Percentiles rank a stretch among this genome's conserved stretches.
These are phyloP conservation scores for Cornus controversa DNA, from an alignment of 148 eudicot species.

Conservation along the genomic window DNA sequence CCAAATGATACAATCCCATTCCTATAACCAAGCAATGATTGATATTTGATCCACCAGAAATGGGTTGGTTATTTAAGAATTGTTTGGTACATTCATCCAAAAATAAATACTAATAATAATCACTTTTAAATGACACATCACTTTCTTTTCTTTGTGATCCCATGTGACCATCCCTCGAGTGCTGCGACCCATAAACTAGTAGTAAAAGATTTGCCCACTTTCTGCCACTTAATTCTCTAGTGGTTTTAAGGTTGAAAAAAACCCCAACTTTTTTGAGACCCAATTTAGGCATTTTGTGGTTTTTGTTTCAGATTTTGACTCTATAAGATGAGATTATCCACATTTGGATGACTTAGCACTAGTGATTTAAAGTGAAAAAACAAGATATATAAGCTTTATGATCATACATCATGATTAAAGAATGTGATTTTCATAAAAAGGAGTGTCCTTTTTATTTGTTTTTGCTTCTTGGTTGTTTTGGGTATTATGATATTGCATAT, in stretches of 20 bases:
- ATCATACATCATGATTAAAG: slow-evolving; percentile 18
- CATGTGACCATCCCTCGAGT: slow-evolving; percentile 23
- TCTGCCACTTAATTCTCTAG: background rate
- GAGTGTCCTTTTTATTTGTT: background rate
- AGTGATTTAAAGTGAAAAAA: background rate
- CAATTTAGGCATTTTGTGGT: background rate
- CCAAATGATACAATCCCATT: too few species aligned
- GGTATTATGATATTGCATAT: background rate
- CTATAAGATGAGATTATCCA: slow-evolving; percentile 7
- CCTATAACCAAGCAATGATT: too few species aligned
- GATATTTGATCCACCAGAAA: too few species aligned
- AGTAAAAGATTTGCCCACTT: slow-evolving; percentile 10
- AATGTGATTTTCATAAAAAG: slow-evolving; percentile 8
- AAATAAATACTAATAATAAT: too few species aligned
- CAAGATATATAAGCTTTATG: slow-evolving; percentile 8
- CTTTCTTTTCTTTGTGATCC: slow-evolving; percentile 11
- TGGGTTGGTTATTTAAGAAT: too few species aligned
- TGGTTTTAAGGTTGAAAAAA: too few species aligned
- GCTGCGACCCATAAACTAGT: slow-evolving; percentile 8
- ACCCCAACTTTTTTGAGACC: background rate
- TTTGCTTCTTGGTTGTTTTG: background rate
- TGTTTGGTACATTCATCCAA: too few species aligned
- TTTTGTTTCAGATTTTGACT: background rate
- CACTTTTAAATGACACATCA: slow-evolving; percentile 7
- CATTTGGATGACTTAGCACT: background rate